Evolutionary conservation across 208 protist species (phyloP), one percentile per base, ranked within the genome.

Genomic region (Acanthamoeba healyi): DNA sequence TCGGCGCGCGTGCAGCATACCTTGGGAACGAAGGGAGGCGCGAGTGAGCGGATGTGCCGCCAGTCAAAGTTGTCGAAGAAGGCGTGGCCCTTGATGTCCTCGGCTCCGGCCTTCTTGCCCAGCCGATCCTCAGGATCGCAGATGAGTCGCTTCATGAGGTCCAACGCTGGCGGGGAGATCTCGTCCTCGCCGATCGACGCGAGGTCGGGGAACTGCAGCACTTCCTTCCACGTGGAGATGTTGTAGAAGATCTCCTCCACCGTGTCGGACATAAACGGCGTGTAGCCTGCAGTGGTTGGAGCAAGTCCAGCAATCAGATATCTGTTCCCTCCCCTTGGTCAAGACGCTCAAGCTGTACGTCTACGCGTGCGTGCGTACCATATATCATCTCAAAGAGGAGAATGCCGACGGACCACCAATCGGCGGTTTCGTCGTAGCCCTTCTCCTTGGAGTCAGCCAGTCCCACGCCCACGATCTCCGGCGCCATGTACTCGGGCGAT

Each of bases 201-300:
- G 3, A 91, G 58, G 84, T 91, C 56, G 58, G 84, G 56, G 56
- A 72, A 72, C 49, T 65, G 93, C 91, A 92, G 96, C 10, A 70
- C 63, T 1, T 97, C 89, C 65, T 96, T 95, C 54, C 90, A 87
- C 32, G 93, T 92, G 24, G 97, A 36, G 44, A 98, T 98, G 87
- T 97, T 97, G 42, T 96, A 67, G 72, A 98, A 98, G 26, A 98
- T 97, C 42, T 72, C 44, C 92, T 97, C 95, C 24, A 95, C 93
- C 34, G 96, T 97, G 24, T 98, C 91, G 14, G 94, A 97, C 84
- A 92, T 96, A 54, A 98, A 98, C 15, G 96, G 96, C 38, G 96
- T 96, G 46, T 63, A 88, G 2, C 79, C 79, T 65, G 24, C 22
- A 15, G 32, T 32, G 5, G 67, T 44, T 26, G 70, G n/a, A n/a